Conservation (phyloP, 2,329 filamentous ascomycete species). For the Rhynchosporium agropyri region DNA sequence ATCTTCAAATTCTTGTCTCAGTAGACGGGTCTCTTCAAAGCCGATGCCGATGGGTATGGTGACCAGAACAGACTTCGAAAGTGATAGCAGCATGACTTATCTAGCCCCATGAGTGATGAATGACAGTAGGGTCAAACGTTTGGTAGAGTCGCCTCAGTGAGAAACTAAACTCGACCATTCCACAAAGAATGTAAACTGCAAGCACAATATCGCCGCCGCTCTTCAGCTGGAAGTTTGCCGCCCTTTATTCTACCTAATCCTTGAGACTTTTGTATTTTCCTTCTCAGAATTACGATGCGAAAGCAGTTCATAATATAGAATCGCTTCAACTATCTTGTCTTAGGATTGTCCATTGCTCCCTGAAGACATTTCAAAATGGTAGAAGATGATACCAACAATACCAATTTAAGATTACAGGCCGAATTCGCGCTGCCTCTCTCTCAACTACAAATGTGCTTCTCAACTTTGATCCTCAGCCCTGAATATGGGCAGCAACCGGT, state of each 20-base stretch:
- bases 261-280: no score
- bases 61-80: neutral
- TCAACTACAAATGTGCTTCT: slow-evolving; percentile 26
- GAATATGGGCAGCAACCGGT: slow-evolving; percentile 31
- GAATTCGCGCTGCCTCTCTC: slow-evolving; percentile 24
- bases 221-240: no score
- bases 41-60: neutral
- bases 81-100: no score
- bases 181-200: neutral
- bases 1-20: neutral
- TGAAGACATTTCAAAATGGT: neutral
- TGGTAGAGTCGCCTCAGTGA: neutral
- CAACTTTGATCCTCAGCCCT: slow-evolving; percentile 30
- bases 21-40: neutral
- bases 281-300: neutral
- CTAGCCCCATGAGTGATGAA: neutral
- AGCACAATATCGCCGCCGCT: neutral
- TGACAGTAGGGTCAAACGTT: neutral
- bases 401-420: slow-evolving; percentile 15
- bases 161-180: neutral
- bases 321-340: neutral
- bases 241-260: no score
- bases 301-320: neutral
- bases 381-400: neutral
- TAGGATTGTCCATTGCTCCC: neutral